Evolutionary conservation across 352 stramenopile genomes (phyloP), one percentile per base, ranked within the genome.

Genomic region (Pythium dissimile): DNA sequence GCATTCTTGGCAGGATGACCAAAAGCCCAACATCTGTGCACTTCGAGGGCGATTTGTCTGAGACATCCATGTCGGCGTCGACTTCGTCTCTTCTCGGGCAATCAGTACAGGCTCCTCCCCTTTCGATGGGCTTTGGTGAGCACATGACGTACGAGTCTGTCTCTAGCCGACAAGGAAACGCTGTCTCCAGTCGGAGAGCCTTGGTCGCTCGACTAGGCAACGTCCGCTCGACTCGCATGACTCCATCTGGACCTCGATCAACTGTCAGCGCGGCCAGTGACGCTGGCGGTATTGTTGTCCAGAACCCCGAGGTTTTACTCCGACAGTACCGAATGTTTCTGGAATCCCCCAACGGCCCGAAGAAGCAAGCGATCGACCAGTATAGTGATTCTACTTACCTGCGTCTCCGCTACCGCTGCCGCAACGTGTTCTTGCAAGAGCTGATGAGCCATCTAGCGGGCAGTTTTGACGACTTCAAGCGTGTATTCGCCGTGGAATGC

Each of bases 351-450:
- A 87, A 73, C 28, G 83, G 80, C 1, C 60, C 69, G 2, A 60
- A 77, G n/a, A 84, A 89, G 55, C 81, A 79, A 59, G 58, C 62
- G 2, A 66, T 91, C 27, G 67, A 77, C 38, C 64, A 85, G 26
- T 88, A 91, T 45, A 67, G 73, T 8, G 83, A 93, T 18, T 59
- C 80, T 1, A 60, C 86, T 11, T 91, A 80, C 47, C 53, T 93
- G 28, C 73, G 80, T 13, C 75, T 93, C 27, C 79, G 83, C 1
- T 93, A 87, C 44, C 75, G 83, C 44, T 89, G 83, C 42, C 78
- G 81, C 13, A 93, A 87, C 35, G 66, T 75, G 23, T 93, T 93
- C 38, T 63, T 93, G 45, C 83, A 93, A 69, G 83, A 93, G 48
- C 59, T 93, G 2, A 89, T 93, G 77, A 91, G 77, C 49, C 80